A percentile compares a stretch with the other conserved stretches of the same genome.
These are phyloP conservation scores for Zymoseptoria crescenta DNA, from an alignment of 2,329 filamentous ascomycete genomes.

Conservation along the genomic window DNA sequence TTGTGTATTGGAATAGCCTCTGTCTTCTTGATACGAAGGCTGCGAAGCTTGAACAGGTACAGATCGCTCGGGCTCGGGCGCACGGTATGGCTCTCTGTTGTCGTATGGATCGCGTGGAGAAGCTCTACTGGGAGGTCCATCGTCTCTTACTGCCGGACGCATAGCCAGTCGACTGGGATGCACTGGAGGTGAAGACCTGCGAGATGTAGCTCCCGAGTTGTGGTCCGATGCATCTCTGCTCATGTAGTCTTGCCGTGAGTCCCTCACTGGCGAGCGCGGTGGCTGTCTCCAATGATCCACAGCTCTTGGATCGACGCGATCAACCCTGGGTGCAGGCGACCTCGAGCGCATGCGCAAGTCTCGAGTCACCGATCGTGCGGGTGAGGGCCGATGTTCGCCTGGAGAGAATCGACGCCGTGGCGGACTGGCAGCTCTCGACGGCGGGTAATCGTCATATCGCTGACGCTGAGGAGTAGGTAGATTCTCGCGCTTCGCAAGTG, in stretches of 20 bases:
- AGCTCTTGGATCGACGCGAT: constrained; percentile 41
- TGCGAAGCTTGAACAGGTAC: constrained; percentile 29
- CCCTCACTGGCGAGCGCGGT: constrained; percentile 43
- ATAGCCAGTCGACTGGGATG: constrained; percentile 47
- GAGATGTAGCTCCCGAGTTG: constrained; percentile 50
- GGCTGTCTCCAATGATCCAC: constrained; percentile 45
- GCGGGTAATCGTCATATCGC: constrained; percentile 41
- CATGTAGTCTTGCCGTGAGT: constrained; percentile 22
- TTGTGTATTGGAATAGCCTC: constrained; percentile 14
- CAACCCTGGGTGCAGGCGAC: constrained; percentile 46
- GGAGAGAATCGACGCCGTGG: constrained; percentile 37
- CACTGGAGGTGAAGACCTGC: constrained; percentile 53
- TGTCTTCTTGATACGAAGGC: constrained; percentile 23
- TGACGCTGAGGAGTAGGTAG: constrained; percentile 33
- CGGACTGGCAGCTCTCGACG: constrained; percentile 30
- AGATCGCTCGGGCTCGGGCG: not conserved
- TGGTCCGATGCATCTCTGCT: constrained; percentile 46
- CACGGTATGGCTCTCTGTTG: constrained; percentile 23
- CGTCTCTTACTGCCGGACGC: constrained; percentile 24
- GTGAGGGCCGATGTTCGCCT: constrained; percentile 29
- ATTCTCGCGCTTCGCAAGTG: constrained; percentile 34
- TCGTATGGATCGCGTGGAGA: constrained; percentile 22
- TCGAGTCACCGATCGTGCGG: constrained; percentile 24
- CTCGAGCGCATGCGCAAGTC: constrained; percentile 45
- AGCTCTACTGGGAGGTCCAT: constrained; percentile 19